A percentile compares a stretch with the other conserved stretches of the same genome.
These are phyloP conservation scores for Curvularia eragrostidis DNA, from an alignment of 2,329 filamentous ascomycete genomes.

Conservation along the genomic window DNA sequence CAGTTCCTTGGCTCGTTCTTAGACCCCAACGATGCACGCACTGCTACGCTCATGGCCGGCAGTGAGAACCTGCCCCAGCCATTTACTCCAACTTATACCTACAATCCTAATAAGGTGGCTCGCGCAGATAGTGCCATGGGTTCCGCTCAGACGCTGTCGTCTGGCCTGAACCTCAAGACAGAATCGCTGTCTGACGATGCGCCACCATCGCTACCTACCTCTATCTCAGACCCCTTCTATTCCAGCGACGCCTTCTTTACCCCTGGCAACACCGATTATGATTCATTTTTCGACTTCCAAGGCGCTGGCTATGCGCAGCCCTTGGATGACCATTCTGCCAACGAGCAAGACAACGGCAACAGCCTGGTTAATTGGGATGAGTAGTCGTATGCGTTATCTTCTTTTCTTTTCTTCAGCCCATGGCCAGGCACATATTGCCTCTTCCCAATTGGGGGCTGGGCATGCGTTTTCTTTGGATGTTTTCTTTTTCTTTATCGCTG, in stretches of 20 bases:
- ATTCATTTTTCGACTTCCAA: constrained; percentile 34
- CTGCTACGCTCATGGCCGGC: constrained; percentile 56
- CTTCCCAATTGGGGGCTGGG: background rate
- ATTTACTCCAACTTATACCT: constrained; percentile 52
- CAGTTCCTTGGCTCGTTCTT: constrained; percentile 58
- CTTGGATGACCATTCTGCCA: constrained; percentile 26
- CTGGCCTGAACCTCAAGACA: constrained; percentile 37
- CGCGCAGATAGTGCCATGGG: constrained; percentile 47
- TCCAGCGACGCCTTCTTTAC: constrained; percentile 27
- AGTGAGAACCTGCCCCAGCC: constrained; percentile 52
- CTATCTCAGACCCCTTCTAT: constrained; percentile 33
- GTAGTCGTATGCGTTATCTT: background rate
- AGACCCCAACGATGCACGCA: constrained; percentile 55
- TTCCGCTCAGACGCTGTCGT: constrained; percentile 51
- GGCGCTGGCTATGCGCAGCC: constrained; percentile 22
- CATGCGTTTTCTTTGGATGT: background rate
- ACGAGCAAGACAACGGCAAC: constrained; percentile 29
- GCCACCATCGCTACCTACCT: constrained; percentile 28
- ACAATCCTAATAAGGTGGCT: constrained; percentile 53
- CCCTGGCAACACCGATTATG: constrained; percentile 31
- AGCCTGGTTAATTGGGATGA: constrained; percentile 39
- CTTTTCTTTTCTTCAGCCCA: background rate
- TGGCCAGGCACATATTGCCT: background rate
- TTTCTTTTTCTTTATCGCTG: background rate
- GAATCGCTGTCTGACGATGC: constrained; percentile 20